phyloP scores from a whole-genome alignment of 306 rosid genomes.

The Vicia faba region DNA sequence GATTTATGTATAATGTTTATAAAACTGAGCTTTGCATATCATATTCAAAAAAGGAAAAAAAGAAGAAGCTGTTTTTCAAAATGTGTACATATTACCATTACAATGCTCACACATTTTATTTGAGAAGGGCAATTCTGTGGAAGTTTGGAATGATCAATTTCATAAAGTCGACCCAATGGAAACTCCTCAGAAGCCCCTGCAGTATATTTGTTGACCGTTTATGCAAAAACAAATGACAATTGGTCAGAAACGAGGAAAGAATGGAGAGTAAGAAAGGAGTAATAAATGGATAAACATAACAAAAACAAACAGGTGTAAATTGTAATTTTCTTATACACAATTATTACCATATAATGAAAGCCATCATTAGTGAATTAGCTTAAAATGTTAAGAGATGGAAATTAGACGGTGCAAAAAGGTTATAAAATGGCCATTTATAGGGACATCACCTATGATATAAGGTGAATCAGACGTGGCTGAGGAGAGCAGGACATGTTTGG shows the following conservation, averaged over 20 bases:
- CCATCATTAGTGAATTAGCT: not conserved
- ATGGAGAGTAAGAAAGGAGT: not conserved
- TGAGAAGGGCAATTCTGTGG: constrained; percentile 53
- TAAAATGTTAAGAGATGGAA: not conserved
- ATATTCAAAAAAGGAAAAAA: not conserved
- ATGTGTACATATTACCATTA: constrained; percentile 52
- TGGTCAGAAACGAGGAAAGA: not conserved
- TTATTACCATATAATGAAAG: not conserved
- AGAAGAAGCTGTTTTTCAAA: not conserved
- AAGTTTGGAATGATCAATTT: constrained; percentile 68
- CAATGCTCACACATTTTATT: constrained; percentile 59
- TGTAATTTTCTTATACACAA: not conserved
- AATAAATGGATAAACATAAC: constrained; percentile 22
- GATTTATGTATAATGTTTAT: not conserved
- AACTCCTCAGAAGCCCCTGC: constrained; percentile 54
- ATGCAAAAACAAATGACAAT: too few species aligned
- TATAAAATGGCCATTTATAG: not conserved
- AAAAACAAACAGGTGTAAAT: constrained; percentile 4
- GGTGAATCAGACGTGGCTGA: constrained; percentile 42
- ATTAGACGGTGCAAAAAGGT: not conserved
- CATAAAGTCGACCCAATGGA: constrained; percentile 64
- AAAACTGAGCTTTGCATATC: not conserved
- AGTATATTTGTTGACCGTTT: constrained; percentile 18
- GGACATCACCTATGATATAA: constrained; percentile 42
- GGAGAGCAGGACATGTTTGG: constrained; percentile 49